Conservation (phyloP, 2,329 filamentous ascomycete species). For the Diaporthe vaccinii region DNA sequence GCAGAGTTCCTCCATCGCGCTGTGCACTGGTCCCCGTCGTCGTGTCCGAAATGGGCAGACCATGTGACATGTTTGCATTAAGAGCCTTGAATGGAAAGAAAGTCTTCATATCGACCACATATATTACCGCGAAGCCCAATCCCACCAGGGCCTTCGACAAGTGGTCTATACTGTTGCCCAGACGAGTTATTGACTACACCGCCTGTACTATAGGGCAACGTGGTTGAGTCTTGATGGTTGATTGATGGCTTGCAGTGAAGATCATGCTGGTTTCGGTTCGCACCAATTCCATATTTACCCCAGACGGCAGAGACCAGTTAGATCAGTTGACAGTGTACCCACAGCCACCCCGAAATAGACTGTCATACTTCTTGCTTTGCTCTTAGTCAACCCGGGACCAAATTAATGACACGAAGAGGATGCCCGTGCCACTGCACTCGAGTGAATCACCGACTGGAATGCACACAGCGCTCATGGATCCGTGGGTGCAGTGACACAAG, state of each 20-base stretch:
- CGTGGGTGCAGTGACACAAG: background rate
- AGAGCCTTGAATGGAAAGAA: background rate
- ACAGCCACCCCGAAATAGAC: background rate
- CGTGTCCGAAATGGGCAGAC: background rate
- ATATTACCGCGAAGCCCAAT: background rate
- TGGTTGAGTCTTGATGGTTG: background rate
- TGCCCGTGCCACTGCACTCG: background rate
- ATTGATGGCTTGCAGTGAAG: constrained; percentile 21
- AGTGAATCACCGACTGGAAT: background rate
- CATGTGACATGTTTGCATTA: background rate
- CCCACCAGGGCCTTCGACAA: background rate
- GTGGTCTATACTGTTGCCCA: background rate
- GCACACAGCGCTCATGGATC: background rate
- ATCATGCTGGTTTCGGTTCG: constrained; percentile 24
- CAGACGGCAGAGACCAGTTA: constrained; percentile 10
- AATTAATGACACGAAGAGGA: background rate
- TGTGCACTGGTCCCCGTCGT: background rate
- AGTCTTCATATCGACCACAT: background rate
- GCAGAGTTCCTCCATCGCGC: background rate
- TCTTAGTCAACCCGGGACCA: background rate
- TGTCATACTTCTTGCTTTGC: background rate
- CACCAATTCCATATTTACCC: constrained; percentile 24
- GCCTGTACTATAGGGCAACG: background rate
- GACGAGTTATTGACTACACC: background rate
- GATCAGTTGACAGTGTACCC: background rate